phyloP scores from a whole-genome alignment of 257 asterid species.

The Gentiana straminea region DNA sequence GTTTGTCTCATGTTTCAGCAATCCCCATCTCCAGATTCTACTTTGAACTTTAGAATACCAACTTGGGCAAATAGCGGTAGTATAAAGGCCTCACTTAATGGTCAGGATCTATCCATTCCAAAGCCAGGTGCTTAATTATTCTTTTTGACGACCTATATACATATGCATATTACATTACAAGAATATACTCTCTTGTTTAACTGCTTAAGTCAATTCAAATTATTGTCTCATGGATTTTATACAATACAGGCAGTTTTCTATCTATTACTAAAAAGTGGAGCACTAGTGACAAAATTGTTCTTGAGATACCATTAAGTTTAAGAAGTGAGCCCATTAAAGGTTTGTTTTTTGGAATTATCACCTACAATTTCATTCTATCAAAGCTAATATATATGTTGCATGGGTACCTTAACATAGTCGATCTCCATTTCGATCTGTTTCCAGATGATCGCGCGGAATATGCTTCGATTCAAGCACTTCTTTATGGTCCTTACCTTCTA shows the following conservation, averaged over 20 bases:
- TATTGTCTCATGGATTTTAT: neutral
- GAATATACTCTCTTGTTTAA: no score
- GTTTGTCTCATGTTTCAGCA: neutral
- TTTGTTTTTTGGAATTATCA: slow-evolving; percentile 3
- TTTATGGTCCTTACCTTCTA: slow-evolving; percentile 89
- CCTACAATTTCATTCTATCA: no score
- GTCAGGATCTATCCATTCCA: neutral
- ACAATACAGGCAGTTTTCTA: slow-evolving; percentile 52
- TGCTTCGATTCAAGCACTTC: slow-evolving; percentile 59
- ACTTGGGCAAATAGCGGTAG: slow-evolving; percentile 1
- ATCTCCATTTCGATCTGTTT: neutral
- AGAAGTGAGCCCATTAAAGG: slow-evolving; percentile 83
- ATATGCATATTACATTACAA: no score
- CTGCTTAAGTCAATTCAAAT: no score
- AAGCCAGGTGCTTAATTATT: neutral
- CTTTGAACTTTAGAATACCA: slow-evolving; percentile 6
- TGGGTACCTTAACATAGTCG: no score
- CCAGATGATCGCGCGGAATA: slow-evolving; percentile 67
- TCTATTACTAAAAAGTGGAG: slow-evolving; percentile 46
- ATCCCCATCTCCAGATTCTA: slow-evolving; percentile 1
- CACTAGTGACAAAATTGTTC: slow-evolving; percentile 45
- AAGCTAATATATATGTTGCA: no score
- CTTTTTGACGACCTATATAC: no score
- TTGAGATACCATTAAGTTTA: slow-evolving; percentile 52
- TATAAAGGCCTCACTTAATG: neutral